Evolutionary conservation across 768 basidiomycete genomes (phyloP).

Genomic region (Butyriboletus loyo): DNA sequence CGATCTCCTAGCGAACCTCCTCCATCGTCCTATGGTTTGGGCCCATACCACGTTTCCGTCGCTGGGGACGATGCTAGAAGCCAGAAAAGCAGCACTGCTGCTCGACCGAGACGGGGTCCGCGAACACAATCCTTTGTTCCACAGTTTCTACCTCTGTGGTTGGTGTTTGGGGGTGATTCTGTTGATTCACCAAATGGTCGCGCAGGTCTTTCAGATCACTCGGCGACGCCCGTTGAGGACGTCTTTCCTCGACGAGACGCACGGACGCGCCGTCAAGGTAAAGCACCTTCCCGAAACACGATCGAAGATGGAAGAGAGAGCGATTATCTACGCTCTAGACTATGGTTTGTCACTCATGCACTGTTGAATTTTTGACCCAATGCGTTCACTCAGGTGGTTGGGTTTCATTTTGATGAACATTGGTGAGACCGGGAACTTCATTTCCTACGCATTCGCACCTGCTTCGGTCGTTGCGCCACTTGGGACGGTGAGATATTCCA

Average conservation of each 20-base stretch:
- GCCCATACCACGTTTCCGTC: neutral
- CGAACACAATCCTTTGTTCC: slow-evolving; percentile 34
- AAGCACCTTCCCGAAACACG: slow-evolving; percentile 17
- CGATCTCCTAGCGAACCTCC: slow-evolving; percentile 21
- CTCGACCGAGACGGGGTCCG: slow-evolving; percentile 18
- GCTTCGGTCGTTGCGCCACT: slow-evolving; percentile 93
- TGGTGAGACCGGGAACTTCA: slow-evolving; percentile 90
- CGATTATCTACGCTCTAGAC: slow-evolving; percentile 77
- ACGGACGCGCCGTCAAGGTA: slow-evolving; percentile 3
- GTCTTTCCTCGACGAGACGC: slow-evolving; percentile 27
- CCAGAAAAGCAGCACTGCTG: slow-evolving; percentile 22
- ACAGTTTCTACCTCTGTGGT: slow-evolving; percentile 34
- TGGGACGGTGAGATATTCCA: slow-evolving; percentile 70
- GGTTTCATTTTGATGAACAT: slow-evolving; percentile 88
- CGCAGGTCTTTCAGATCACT: neutral
- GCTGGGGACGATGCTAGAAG: slow-evolving; percentile 28
- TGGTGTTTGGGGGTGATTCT: slow-evolving; percentile 7
- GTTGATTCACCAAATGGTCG: slow-evolving; percentile 1
- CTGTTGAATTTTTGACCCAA: neutral
- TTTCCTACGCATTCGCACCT: slow-evolving; percentile 85
- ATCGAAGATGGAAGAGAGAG: slow-evolving; percentile 50
- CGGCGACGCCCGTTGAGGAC: slow-evolving; percentile 39
- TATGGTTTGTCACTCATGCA: slow-evolving; percentile 57
- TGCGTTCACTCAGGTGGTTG: slow-evolving; percentile 62
- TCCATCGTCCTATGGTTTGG: slow-evolving; percentile 18